phyloP scores from a whole-genome alignment of 2,329 filamentous ascomycete species.

The Aspergillus glaucus region DNA sequence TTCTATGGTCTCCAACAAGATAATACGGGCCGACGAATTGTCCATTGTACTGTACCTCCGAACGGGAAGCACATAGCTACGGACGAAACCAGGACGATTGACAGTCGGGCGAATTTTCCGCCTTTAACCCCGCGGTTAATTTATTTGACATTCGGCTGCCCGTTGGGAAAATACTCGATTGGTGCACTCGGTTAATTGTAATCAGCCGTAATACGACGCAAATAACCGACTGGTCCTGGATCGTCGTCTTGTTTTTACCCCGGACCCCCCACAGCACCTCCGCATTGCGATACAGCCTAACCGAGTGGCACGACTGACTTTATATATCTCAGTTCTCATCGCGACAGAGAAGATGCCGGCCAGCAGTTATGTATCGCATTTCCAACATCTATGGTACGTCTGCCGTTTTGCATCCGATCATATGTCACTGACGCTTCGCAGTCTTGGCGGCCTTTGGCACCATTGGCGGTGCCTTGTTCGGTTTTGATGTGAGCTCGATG shows the following conservation, averaged over 20 bases:
- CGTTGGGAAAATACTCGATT: background rate
- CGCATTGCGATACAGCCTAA: background rate
- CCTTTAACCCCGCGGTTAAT: background rate
- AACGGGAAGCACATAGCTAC: too few relatives aligned
- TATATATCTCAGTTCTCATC: background rate
- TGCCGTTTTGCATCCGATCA: background rate
- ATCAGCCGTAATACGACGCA: background rate
- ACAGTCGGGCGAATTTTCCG: background rate
- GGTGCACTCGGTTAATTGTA: background rate
- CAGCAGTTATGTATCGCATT: conserved; percentile 27
- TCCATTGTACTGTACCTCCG: too few relatives aligned
- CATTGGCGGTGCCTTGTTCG: conserved; percentile 52
- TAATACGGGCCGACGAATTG: too few relatives aligned
- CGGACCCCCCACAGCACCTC: background rate
- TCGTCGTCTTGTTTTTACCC: background rate
- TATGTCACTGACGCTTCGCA: background rate
- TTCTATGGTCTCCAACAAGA: too few relatives aligned
- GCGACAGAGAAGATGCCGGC: background rate
- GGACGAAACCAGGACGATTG: background rate
- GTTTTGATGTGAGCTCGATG: conserved; percentile 50
- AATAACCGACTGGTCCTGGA: background rate
- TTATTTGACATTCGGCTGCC: background rate
- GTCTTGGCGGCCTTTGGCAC: conserved; percentile 52
- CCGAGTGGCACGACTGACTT: background rate
- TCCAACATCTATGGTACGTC: conserved; percentile 42